A percentile compares a stretch with the other conserved stretches of the same genome.
phyloP scores from a whole-genome alignment of 108 stramenopile species.

The Licmophora abbreviata region DNA sequence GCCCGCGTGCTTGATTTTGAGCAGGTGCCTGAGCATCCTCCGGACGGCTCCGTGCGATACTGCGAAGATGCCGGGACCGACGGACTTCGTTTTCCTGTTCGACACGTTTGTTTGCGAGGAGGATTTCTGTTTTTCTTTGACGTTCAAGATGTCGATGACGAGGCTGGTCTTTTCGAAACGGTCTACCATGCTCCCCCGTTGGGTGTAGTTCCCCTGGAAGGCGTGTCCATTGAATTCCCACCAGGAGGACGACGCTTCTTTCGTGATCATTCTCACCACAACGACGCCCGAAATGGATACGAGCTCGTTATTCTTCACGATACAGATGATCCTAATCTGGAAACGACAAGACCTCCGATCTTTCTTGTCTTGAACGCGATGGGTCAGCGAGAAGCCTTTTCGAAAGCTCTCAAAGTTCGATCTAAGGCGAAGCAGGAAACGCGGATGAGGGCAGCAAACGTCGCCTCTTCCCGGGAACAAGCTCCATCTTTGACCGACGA shows the following conservation, averaged over 20 bases:
- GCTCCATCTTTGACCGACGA: not conserved
- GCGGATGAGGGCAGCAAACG: slow-evolving; percentile 12
- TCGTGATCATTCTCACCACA: slow-evolving; percentile 82
- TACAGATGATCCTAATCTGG: slow-evolving; percentile 11
- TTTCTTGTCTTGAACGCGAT: slow-evolving; percentile 65
- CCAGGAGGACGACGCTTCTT: slow-evolving; percentile 81
- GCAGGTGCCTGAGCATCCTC: slow-evolving; percentile 47
- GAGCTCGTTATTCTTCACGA: slow-evolving; percentile 55
- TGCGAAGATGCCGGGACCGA: slow-evolving; percentile 34
- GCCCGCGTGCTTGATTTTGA: slow-evolving; percentile 68
- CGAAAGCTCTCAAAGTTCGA: slow-evolving; percentile 46
- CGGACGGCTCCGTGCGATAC: slow-evolving; percentile 56
- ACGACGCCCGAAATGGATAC: slow-evolving; percentile 66
- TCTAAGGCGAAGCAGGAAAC: slow-evolving; percentile 34
- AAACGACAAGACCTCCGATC: slow-evolving; percentile 21
- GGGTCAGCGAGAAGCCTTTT: slow-evolving; percentile 55
- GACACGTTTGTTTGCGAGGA: slow-evolving; percentile 50
- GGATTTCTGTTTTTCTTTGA: slow-evolving; percentile 69
- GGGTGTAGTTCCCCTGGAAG: slow-evolving; percentile 62
- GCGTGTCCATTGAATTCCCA: slow-evolving; percentile 55
- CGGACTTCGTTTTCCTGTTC: slow-evolving; percentile 50
- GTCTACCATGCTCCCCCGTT: slow-evolving; percentile 39
- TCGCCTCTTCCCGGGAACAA: not conserved
- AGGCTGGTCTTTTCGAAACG: slow-evolving; percentile 21
- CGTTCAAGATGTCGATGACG: slow-evolving; percentile 27